phyloP scores from a whole-genome alignment of 345 rosid genomes.

The Melastoma malabathricum region DNA sequence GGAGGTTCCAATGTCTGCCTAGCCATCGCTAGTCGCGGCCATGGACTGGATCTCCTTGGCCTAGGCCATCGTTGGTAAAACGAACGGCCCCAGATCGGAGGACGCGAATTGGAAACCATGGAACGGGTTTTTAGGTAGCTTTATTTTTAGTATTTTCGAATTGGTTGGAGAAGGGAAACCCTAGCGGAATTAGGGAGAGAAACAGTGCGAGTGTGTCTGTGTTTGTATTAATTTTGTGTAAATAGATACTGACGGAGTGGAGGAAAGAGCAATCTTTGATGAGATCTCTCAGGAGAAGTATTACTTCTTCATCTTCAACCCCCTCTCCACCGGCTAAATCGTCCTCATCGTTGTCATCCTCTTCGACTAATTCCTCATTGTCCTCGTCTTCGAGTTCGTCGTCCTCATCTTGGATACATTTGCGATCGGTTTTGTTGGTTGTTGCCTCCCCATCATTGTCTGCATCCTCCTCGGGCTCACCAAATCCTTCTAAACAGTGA shows the following conservation, averaged over 20 bases:
- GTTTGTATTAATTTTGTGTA: constrained; percentile 1
- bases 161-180: constrained; percentile 5
- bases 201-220: neutral
- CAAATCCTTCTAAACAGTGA: constrained; percentile 38
- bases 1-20: constrained; percentile 38
- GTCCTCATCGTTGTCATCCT: constrained; percentile 22
- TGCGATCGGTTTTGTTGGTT: constrained; percentile 48
- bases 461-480: constrained; percentile 14
- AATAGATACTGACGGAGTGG: constrained; percentile 27
- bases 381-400: constrained; percentile 26
- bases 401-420: constrained; percentile 49
- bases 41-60: constrained; percentile 68
- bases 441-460: constrained; percentile 37
- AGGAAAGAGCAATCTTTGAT: constrained; percentile 26
- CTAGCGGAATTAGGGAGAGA: constrained; percentile 3
- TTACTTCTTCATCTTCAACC: constrained; percentile 20
- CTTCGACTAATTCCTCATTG: constrained; percentile 28
- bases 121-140: neutral
- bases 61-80: constrained; percentile 55
- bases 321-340: too few species aligned
- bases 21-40: constrained; percentile 54
- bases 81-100: constrained; percentile 6
- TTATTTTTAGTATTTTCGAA: neutral
- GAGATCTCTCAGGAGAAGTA: constrained; percentile 50
- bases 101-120: neutral